Base-by-base conservation (phyloP, 305 asterid genomes). In the Fraxinus dipetala region DNA sequence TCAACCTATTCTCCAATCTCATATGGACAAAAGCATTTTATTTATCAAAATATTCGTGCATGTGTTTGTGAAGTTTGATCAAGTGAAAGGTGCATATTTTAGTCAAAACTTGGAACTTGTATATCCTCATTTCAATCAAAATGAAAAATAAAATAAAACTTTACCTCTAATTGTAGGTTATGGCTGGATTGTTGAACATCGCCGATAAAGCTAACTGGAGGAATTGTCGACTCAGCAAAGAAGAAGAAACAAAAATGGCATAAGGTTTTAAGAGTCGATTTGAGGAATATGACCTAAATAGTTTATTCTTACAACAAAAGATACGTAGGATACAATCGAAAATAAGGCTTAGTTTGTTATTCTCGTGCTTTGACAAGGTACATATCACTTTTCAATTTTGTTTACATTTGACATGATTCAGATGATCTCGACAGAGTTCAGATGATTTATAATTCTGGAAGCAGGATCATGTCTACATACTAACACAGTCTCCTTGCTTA, bases 141-240 rank as follows among this genome's bases (percentile, higher is more conserved):
- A 79, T 43, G 43, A 28, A 72, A 69, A 56, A 59, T 9, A 1
- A 59, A 6, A 0, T 59, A 59, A 13, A 45, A 24, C 63, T 80
- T 38, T 54, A 65, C 78, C 22, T 40, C 20, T 74, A 20, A 2
- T 78, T 78, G 77, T 82, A 95, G 99, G 98, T 95, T 84, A 85
- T 95, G 85, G 98, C 99, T 78, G 99, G 99, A 81, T 90, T 95
- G 89, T 83, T 95, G 88, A 94, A 93, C 79, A 84, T 88, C 86
- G 93, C 98, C 51, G 97, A 93, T 84, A 93, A 90, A 80, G 98
- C 99, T 80, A 98, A 95, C 84, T 96, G 99, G 99, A 90, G 97
- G 84, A 93, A 94, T 81, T 92, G 94, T 89, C 91, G 90, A 87
- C 89, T 92, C 38, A 87, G 90, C 83, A 93, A 89, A 87, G 98